A percentile compares a stretch with the other conserved stretches of the same genome.
Conservation (phyloP, 2,329 filamentous ascomycete genomes). For the Talaromyces sp. region DNA sequence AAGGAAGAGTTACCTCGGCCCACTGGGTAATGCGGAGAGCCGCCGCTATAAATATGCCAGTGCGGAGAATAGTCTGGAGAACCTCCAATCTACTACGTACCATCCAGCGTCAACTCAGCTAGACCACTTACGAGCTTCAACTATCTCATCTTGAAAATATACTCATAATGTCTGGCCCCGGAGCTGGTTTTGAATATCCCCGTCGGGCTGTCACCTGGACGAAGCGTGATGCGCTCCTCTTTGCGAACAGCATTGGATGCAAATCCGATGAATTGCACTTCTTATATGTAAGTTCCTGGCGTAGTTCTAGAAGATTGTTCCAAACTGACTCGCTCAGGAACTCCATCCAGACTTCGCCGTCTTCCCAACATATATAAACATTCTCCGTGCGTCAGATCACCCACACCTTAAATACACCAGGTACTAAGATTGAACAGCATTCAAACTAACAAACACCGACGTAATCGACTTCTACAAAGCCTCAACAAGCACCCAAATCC, state of each 20-base stretch:
- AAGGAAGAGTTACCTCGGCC: slow-evolving; percentile 1
- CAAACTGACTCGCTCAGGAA: slow-evolving; percentile 56
- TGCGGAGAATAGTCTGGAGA: slow-evolving; percentile 2
- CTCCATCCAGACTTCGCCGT: slow-evolving; percentile 81
- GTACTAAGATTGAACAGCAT: slow-evolving; percentile 47
- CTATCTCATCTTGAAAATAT: background rate
- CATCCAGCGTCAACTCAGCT: background rate
- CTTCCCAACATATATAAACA: slow-evolving; percentile 84
- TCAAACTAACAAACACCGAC: slow-evolving; percentile 74
- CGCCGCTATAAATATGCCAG: background rate
- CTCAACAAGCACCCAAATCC: slow-evolving; percentile 65
- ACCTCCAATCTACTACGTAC: background rate
- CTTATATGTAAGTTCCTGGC: slow-evolving; percentile 65
- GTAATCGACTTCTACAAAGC: slow-evolving; percentile 81
- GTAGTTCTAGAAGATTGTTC: background rate
- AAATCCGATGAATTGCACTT: slow-evolving; percentile 88
- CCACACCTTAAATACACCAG: background rate
- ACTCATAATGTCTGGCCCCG: slow-evolving; percentile 50
- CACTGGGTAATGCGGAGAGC: background rate
- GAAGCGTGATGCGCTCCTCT: slow-evolving; percentile 84
- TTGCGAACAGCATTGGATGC: slow-evolving; percentile 83
- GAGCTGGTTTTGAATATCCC: slow-evolving; percentile 76
- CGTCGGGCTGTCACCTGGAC: slow-evolving; percentile 74
- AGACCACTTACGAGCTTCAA: background rate
- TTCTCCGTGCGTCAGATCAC: slow-evolving; percentile 64